Evolutionary conservation across 2,329 filamentous ascomycete genomes (phyloP).

Genomic region (Pseudonectria buxi): DNA sequence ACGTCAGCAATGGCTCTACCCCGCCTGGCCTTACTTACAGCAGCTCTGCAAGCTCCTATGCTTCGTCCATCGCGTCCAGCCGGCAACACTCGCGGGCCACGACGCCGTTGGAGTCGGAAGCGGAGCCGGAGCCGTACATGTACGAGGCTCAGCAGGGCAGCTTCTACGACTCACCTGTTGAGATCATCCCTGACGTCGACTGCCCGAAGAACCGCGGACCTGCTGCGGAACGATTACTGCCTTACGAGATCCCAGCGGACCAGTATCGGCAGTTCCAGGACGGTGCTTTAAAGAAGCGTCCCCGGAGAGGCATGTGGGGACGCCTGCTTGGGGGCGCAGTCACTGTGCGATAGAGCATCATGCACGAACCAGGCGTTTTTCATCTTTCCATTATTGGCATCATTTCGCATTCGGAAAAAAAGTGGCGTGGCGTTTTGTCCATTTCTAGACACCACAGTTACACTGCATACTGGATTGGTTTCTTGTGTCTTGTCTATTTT

Average conservation of each 20-base stretch:
- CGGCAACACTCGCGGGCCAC: slow-evolving; percentile 44
- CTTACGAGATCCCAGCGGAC: slow-evolving; percentile 50
- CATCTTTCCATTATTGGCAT: slow-evolving; percentile 16
- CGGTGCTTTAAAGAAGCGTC: slow-evolving; percentile 41
- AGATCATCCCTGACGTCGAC: slow-evolving; percentile 36
- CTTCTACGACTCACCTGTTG: slow-evolving; percentile 44
- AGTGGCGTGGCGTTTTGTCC: slow-evolving; percentile 17
- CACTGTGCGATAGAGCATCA: slow-evolving; percentile 29
- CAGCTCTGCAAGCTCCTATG: slow-evolving; percentile 44
- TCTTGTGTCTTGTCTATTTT: not conserved
- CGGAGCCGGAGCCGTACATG: slow-evolving; percentile 38
- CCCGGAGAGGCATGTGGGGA: slow-evolving; percentile 45
- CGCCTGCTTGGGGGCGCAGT: slow-evolving; percentile 45
- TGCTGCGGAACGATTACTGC: slow-evolving; percentile 33
- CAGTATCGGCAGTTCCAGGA: slow-evolving; percentile 46
- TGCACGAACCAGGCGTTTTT: slow-evolving; percentile 10
- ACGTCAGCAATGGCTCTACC: slow-evolving; percentile 31
- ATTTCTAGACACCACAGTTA: slow-evolving; percentile 14
- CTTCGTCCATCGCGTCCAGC: slow-evolving; percentile 41
- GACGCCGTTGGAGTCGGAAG: slow-evolving; percentile 43
- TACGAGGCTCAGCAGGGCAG: slow-evolving; percentile 31
- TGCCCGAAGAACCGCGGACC: slow-evolving; percentile 29
- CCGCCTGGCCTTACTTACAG: slow-evolving; percentile 44
- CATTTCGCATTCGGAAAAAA: slow-evolving; percentile 14
- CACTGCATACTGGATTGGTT: slow-evolving; percentile 2